Percentiles rank a stretch among this genome's conserved stretches.
Evolutionary conservation across 768 basidiomycete genomes (phyloP).

Genomic region (Candolleomyces eurysporus): DNA sequence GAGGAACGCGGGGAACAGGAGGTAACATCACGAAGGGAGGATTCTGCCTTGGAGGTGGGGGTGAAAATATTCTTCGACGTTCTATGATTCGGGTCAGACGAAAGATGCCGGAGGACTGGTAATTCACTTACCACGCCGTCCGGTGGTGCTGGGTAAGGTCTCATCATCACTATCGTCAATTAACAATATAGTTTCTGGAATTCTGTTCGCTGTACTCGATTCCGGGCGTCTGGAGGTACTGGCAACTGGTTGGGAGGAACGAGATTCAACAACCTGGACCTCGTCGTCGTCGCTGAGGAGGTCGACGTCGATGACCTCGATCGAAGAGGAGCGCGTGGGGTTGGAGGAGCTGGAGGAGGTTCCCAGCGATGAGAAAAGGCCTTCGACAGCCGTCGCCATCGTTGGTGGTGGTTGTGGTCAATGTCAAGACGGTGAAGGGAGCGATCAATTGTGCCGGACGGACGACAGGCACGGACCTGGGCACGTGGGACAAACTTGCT

Average conservation of each 20-base stretch:
- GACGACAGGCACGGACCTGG: too few species aligned
- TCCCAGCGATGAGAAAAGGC: not conserved
- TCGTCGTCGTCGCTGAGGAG: constrained; percentile 25
- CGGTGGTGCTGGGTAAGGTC: not conserved
- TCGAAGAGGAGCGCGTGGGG: constrained; percentile 6
- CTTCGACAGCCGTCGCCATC: constrained; percentile 6
- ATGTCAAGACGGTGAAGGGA: not conserved
- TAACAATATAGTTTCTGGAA: constrained; percentile 31
- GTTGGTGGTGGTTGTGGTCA: constrained; percentile 1
- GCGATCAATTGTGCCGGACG: not conserved
- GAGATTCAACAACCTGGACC: not conserved
- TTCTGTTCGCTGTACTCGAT: constrained; percentile 1
- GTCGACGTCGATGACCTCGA: constrained; percentile 49
- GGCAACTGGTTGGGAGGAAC: constrained; percentile 2
- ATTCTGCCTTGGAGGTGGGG: constrained; percentile 48
- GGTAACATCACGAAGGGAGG: constrained; percentile 37
- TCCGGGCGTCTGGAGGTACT: constrained; percentile 13
- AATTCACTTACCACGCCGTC: too few species aligned
- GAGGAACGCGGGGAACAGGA: constrained; percentile 55
- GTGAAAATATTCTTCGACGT: constrained; percentile 14
- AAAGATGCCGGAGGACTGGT: too few species aligned
- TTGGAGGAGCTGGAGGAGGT: not conserved
- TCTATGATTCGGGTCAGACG: not conserved
- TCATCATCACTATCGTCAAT: constrained; percentile 34
- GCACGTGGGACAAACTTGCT: too few species aligned